phyloP scores from a whole-genome alignment of 2,329 filamentous ascomycete genomes.

The Colletotrichum sp. region DNA sequence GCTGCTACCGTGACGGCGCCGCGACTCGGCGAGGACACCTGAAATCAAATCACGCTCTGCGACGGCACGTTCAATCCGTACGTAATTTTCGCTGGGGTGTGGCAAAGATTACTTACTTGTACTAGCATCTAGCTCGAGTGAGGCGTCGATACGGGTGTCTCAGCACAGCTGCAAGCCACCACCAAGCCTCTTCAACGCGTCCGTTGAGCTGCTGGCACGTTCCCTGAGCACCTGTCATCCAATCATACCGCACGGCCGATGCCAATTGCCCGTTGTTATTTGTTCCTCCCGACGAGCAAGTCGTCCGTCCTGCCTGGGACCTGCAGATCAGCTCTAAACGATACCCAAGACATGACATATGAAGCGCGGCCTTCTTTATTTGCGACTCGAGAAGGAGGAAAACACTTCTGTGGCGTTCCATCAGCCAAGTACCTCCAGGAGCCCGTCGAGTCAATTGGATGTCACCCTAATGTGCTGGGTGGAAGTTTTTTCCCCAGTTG shows the following conservation, averaged over 20 bases:
- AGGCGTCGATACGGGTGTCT: not conserved
- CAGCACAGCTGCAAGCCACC: not conserved
- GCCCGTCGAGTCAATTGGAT: not conserved
- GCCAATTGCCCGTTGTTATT: not conserved
- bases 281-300: not conserved
- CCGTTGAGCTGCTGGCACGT: not conserved
- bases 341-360: not conserved
- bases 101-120: not conserved
- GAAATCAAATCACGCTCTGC: not conserved
- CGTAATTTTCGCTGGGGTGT: not conserved
- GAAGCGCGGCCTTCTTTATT: not conserved
- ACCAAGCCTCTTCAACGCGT: not conserved
- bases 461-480: not conserved
- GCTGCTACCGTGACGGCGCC: not conserved
- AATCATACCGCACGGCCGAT: conserved; percentile 4
- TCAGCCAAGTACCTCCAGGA: not conserved
- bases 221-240: conserved; percentile 11
- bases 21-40: not conserved
- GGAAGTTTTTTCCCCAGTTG: not conserved
- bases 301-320: not conserved
- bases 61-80: not conserved
- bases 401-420: not conserved
- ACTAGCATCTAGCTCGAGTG: not conserved
- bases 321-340: not conserved
- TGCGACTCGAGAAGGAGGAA: not conserved